Conservation (phyloP, 176 grass and related monocot species). For the Stipa capillata region DNA sequence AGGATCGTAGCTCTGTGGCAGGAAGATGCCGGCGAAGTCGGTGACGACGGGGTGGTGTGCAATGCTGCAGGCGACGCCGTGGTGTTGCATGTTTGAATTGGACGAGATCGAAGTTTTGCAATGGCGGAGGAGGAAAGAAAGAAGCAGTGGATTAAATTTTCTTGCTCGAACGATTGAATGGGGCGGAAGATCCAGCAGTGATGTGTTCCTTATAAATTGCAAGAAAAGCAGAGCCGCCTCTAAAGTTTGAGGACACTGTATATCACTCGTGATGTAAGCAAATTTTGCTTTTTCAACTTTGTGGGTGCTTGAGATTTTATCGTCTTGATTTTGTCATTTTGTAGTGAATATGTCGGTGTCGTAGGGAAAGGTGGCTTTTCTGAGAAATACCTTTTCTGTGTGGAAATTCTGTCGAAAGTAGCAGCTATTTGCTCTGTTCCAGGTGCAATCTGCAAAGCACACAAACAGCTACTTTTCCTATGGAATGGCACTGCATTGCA, state of each 20-base stretch:
- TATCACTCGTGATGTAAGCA: constrained; percentile 31
- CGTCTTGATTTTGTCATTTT: constrained; percentile 25
- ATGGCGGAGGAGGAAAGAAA: not conserved
- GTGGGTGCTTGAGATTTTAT: constrained; percentile 26
- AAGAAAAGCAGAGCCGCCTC: not conserved
- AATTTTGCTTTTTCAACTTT: constrained; percentile 17
- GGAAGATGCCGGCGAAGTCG: constrained; percentile 8
- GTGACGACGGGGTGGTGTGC: constrained; percentile 16
- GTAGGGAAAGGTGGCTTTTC: constrained; percentile 19
- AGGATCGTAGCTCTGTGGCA: not conserved
- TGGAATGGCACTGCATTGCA: not conserved
- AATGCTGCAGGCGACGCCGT: constrained; percentile 8
- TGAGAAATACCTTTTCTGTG: not conserved
- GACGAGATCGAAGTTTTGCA: not conserved
- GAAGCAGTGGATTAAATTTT: not conserved
- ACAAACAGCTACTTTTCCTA: not conserved
- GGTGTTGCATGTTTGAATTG: constrained; percentile 18
- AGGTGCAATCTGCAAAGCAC: not conserved
- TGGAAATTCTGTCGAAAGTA: constrained; percentile 38
- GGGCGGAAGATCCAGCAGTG: constrained; percentile 14
- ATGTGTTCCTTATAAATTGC: constrained; percentile 24
- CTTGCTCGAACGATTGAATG: constrained; percentile 25
- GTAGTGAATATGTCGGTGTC: constrained; percentile 26
- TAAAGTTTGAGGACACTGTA: constrained; percentile 15
- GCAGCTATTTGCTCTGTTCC: not conserved